Percentiles rank a stretch among this genome's conserved stretches.
Conservation (phyloP, 177 flowering plant genomes). For the Vitis hybrid region DNA sequence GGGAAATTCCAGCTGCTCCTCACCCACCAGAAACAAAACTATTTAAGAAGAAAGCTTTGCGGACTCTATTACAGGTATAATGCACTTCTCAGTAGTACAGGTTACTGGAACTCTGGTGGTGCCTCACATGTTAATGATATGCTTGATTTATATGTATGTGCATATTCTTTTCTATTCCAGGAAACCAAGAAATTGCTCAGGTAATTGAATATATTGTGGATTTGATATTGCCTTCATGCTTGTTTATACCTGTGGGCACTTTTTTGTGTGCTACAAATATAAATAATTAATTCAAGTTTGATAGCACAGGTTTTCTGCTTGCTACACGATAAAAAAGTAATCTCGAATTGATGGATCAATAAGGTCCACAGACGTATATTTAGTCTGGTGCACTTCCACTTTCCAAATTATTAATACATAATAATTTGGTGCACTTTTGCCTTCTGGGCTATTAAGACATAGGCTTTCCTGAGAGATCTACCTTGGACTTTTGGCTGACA, state of each 20-base stretch:
- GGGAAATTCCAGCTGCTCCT: constrained; percentile 83
- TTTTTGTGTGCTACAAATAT: too few relatives aligned
- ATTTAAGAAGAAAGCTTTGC: constrained; percentile 83
- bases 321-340: too few relatives aligned
- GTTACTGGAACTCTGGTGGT: neutral
- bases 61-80: constrained; percentile 72
- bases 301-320: too few relatives aligned
- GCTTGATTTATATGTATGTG: neutral
- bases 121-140: neutral
- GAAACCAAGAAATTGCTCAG: neutral
- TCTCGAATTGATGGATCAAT: too few relatives aligned
- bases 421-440: neutral
- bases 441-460: neutral
- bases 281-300: too few relatives aligned
- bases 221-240: neutral
- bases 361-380: too few relatives aligned
- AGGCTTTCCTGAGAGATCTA: neutral
- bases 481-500: neutral
- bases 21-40: constrained; percentile 63
- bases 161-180: neutral
- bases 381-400: too few relatives aligned
- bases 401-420: neutral
- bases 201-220: neutral
- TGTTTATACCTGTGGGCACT: too few relatives aligned
- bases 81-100: neutral